Conservation (phyloP, 305 asterid species). For the Rubia occidens region DNA sequence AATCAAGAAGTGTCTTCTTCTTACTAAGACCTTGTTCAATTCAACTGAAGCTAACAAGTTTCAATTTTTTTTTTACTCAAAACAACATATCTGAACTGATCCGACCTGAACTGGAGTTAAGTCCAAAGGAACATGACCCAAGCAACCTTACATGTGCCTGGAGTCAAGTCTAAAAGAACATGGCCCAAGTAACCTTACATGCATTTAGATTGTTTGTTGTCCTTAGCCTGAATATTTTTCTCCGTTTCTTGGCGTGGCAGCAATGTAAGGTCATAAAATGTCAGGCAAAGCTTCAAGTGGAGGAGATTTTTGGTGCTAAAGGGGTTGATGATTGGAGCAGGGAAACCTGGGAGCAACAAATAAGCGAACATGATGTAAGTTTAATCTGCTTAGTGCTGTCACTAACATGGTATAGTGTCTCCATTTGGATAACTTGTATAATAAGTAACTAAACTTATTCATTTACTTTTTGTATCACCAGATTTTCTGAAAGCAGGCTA, state of each 20-base stretch:
- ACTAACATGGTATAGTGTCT: not conserved
- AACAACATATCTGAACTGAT: not conserved
- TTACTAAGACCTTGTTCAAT: not conserved
- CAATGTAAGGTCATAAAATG: slow-evolving; percentile 54
- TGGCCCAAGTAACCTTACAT: not conserved
- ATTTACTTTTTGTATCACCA: not conserved
- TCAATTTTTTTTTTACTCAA: not conserved
- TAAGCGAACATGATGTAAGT: slow-evolving; percentile 61
- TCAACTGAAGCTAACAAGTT: not conserved
- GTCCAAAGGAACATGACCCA: too few species aligned
- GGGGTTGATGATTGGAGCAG: slow-evolving; percentile 69
- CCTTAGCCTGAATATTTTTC: slow-evolving; percentile 8
- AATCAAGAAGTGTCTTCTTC: slow-evolving; percentile 1
- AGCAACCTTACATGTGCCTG: not conserved
- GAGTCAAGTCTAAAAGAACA: too few species aligned
- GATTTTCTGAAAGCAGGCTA: not conserved
- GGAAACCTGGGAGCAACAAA: slow-evolving; percentile 54
- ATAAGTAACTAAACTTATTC: not conserved
- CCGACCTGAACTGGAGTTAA: too few species aligned
- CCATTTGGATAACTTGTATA: not conserved
- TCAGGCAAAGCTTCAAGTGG: slow-evolving; percentile 54
- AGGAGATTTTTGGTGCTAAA: slow-evolving; percentile 64
- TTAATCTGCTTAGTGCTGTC: slow-evolving; percentile 8
- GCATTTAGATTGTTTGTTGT: not conserved
- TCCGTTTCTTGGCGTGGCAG: slow-evolving; percentile 36